Conservation (phyloP, 352 stramenopile genomes). For the Phytopythium vexans region DNA sequence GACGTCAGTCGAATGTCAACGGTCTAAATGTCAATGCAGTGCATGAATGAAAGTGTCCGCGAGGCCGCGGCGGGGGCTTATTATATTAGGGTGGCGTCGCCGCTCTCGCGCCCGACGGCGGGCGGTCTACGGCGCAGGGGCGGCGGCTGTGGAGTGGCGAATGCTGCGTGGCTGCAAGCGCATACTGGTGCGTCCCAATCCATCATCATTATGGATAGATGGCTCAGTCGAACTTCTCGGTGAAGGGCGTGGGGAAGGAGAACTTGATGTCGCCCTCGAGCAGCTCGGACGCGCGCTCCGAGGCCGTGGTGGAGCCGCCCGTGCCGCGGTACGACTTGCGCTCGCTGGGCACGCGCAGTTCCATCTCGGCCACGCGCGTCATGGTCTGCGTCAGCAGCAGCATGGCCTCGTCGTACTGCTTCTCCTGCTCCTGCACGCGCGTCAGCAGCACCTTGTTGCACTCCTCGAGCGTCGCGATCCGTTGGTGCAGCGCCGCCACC, state of each 20-base stretch:
- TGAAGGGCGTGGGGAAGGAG: slow-evolving; percentile 53
- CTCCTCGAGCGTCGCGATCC: slow-evolving; percentile 58
- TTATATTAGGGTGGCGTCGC: too few species aligned
- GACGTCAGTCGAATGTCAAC: too few species aligned
- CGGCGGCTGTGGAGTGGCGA: too few species aligned
- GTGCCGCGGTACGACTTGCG: slow-evolving; percentile 43
- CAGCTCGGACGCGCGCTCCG: slow-evolving; percentile 40
- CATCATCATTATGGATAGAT: neutral
- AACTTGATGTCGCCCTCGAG: slow-evolving; percentile 41
- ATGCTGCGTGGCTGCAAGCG: too few species aligned
- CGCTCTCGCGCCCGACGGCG: too few species aligned
- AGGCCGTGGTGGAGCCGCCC: slow-evolving; percentile 43
- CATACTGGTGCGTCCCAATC: too few species aligned
- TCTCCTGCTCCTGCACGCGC: slow-evolving; percentile 71
- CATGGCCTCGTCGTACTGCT: slow-evolving; percentile 86
- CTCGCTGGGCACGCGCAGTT: slow-evolving; percentile 60
- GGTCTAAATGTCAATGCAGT: too few species aligned
- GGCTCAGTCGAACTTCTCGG: slow-evolving; percentile 57
- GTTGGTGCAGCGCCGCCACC: slow-evolving; percentile 46
- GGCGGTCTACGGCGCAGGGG: too few species aligned
- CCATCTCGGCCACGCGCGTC: slow-evolving; percentile 81
- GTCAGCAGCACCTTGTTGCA: slow-evolving; percentile 73
- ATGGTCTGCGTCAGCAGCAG: slow-evolving; percentile 82
- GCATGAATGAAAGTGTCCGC: too few species aligned
- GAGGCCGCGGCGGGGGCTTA: too few species aligned